Evolutionary conservation across 129 eudicot genomes (phyloP).

Genomic region (Glebionis coronaria): DNA sequence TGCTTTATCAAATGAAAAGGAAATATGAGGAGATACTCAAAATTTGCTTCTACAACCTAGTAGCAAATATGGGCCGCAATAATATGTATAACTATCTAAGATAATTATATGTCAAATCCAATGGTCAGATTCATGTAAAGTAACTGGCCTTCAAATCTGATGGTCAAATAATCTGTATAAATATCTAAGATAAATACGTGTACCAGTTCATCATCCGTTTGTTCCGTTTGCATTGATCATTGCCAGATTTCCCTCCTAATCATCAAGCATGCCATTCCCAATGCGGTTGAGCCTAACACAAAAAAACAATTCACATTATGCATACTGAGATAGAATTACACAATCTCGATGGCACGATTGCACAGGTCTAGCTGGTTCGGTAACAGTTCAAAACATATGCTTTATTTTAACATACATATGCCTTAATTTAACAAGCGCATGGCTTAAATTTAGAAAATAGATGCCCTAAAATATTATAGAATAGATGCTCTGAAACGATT

Average conservation of each 20-base stretch:
- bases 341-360: too few relatives aligned
- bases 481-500: too few relatives aligned
- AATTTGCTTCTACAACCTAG: slow-evolving; percentile 84
- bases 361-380: background rate
- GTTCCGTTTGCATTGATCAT: slow-evolving; percentile 40
- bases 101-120: background rate
- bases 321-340: slow-evolving; percentile 7
- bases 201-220: slow-evolving; percentile 37
- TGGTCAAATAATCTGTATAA: slow-evolving; percentile 35
- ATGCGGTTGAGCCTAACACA: slow-evolving; percentile 39
- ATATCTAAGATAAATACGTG: slow-evolving; percentile 39
- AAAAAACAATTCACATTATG: slow-evolving; percentile 4
- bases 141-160: slow-evolving; percentile 3
- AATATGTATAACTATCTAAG: slow-evolving; percentile 37
- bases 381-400: background rate
- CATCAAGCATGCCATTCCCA: slow-evolving; percentile 42
- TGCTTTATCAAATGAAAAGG: background rate
- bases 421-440: too few relatives aligned
- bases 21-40: slow-evolving; percentile 52
- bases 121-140: slow-evolving; percentile 9
- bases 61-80: slow-evolving; percentile 95
- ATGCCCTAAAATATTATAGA: too few relatives aligned
- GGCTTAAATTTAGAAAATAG: too few relatives aligned
- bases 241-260: slow-evolving; percentile 41
- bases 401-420: too few relatives aligned